Evolutionary conservation across 192 early-diverging fungal species (phyloP).

Genomic region (Umbelopsis isabellina): DNA sequence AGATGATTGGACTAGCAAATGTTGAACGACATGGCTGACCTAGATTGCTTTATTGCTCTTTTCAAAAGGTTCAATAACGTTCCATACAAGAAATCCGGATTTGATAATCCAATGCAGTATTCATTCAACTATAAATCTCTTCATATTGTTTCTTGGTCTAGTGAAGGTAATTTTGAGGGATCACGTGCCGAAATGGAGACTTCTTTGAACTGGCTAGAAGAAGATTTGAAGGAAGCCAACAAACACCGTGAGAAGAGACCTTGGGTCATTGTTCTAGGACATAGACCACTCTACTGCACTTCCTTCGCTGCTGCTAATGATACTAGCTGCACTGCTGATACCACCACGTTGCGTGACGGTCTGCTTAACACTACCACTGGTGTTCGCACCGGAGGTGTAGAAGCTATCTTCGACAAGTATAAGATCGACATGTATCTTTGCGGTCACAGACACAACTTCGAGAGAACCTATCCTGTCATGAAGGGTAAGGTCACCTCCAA

Average conservation of each 20-base stretch:
- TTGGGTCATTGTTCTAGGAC: slow-evolving; percentile 37
- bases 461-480: slow-evolving; percentile 36
- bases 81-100: slow-evolving; percentile 33
- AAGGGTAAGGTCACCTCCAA: slow-evolving; percentile 19
- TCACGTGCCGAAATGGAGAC: slow-evolving; percentile 23
- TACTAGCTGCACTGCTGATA: slow-evolving; percentile 24
- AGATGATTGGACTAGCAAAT: no score
- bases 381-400: slow-evolving; percentile 11
- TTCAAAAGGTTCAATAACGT: slow-evolving; percentile 34
- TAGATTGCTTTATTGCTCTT: neutral
- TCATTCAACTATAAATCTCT: slow-evolving; percentile 39
- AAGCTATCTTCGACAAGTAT: slow-evolving; percentile 26
- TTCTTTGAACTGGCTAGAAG: slow-evolving; percentile 33
- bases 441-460: slow-evolving; percentile 42
- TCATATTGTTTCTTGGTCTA: slow-evolving; percentile 37
- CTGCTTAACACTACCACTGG: neutral
- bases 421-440: slow-evolving; percentile 34
- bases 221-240: slow-evolving; percentile 32
- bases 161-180: slow-evolving; percentile 32
- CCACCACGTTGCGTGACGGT: slow-evolving; percentile 22
- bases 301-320: neutral
- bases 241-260: slow-evolving; percentile 29
- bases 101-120: slow-evolving; percentile 28
- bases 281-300: slow-evolving; percentile 37
- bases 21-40: no score